phyloP scores from a whole-genome alignment of 495 filamentous ascomycete genomes.

The Geoglossum glabrum region DNA sequence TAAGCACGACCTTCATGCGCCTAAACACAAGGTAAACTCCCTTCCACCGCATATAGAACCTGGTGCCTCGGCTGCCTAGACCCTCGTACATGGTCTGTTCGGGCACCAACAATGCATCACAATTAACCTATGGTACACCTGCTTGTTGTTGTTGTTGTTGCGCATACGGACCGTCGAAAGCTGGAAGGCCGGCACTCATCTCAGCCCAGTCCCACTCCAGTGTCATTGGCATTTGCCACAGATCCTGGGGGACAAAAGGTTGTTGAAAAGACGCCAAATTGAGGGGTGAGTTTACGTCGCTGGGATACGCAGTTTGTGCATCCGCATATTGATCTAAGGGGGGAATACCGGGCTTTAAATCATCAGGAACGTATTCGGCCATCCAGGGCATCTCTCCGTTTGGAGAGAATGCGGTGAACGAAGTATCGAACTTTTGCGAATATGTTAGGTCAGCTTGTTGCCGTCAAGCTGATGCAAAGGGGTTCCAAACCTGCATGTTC shows the following conservation, averaged over 20 bases:
- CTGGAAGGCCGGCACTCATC: slow-evolving; percentile 22
- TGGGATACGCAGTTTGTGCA: background rate
- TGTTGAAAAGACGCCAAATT: slow-evolving; percentile 48
- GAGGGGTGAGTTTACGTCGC: slow-evolving; percentile 16
- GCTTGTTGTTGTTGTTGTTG: background rate
- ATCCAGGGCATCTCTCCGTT: background rate
- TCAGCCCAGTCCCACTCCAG: slow-evolving; percentile 98
- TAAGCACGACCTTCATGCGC: background rate
- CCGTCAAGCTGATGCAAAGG: background rate
- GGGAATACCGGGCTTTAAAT: background rate
- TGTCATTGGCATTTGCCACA: slow-evolving; percentile 92
- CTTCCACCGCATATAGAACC: too few species aligned
- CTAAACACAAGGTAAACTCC: background rate
- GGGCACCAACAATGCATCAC: background rate
- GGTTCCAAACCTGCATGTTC: background rate
- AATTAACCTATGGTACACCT: background rate
- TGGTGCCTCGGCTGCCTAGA: too few species aligned
- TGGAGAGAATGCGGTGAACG: background rate
- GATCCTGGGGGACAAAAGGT: slow-evolving; percentile 85
- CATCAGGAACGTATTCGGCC: background rate
- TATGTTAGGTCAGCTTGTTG: background rate
- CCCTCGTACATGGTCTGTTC: too few species aligned
- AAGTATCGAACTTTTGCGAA: background rate
- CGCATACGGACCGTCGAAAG: background rate
- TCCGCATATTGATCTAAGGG: background rate